Conservation (phyloP, 176 grass and related monocot genomes). For the Carex cristatella region DNA sequence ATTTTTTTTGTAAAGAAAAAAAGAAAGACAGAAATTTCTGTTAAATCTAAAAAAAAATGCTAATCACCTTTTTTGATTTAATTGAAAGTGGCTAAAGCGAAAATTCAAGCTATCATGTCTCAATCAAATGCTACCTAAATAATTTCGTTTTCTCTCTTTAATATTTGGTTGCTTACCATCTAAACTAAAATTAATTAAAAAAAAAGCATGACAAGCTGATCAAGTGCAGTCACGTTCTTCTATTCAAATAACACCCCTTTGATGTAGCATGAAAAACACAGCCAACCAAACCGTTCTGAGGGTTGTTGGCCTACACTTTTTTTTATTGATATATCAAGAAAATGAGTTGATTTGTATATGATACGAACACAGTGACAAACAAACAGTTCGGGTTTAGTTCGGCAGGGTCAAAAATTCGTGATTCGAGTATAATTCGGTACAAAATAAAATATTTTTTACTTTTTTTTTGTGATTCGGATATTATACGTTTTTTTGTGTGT, state of each 20-base stretch:
- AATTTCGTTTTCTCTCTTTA: conserved; percentile 1
- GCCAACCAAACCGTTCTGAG: conserved; percentile 15
- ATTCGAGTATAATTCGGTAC: too few relatives aligned
- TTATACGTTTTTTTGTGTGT: too few relatives aligned
- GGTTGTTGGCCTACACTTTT: conserved; percentile 11
- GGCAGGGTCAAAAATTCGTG: too few relatives aligned
- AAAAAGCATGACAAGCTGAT: neutral
- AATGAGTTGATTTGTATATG: neutral
- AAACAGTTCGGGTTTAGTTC: too few relatives aligned
- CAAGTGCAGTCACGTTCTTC: conserved; percentile 7
- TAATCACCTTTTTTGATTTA: neutral
- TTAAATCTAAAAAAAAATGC: neutral
- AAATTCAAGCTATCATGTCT: conserved; percentile 10
- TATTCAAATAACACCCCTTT: conserved; percentile 9
- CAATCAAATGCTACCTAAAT: conserved; percentile 25
- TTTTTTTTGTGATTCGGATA: too few relatives aligned
- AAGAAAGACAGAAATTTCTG: neutral
- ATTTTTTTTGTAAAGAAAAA: neutral
- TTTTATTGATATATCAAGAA: neutral
- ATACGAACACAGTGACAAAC: neutral
- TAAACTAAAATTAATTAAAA: conserved; percentile 8
- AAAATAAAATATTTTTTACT: too few relatives aligned
- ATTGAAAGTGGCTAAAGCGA: neutral
- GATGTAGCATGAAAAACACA: conserved; percentile 26
- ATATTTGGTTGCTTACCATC: conserved; percentile 29